Percentiles rank a stretch among this genome's conserved stretches.
phyloP scores from a whole-genome alignment of 306 rosid species.

The Vigna nakashimae region DNA sequence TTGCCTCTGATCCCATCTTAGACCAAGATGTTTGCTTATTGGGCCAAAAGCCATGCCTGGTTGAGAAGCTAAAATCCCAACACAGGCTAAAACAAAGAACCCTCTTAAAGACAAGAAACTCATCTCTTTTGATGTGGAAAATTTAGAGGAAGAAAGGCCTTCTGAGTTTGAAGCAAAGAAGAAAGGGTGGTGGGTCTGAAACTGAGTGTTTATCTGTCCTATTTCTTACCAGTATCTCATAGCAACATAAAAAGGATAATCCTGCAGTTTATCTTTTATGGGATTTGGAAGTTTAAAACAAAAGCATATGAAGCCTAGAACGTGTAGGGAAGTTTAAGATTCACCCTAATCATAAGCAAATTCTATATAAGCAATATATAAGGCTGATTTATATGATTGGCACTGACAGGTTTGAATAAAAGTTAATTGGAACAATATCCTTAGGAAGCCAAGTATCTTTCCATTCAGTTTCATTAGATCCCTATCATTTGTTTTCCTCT shows the following conservation, averaged over 20 bases:
- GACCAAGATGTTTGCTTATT: slow-evolving; percentile 73
- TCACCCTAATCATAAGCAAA: slow-evolving; percentile 83
- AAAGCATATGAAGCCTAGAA: slow-evolving; percentile 51
- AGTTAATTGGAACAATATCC: slow-evolving; percentile 77
- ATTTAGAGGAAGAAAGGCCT: slow-evolving; percentile 43
- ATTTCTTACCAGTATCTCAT: slow-evolving; percentile 47
- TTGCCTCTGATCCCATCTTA: slow-evolving; percentile 57
- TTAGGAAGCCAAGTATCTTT: slow-evolving; percentile 96
- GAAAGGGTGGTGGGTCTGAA: slow-evolving; percentile 35
- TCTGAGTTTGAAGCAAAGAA: slow-evolving; percentile 37
- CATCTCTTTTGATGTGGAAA: slow-evolving; percentile 49
- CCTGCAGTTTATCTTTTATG: no score
- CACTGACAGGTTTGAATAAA: slow-evolving; percentile 87
- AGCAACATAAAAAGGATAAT: neutral
- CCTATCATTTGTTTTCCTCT: slow-evolving; percentile 64
- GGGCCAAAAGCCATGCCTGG: slow-evolving; percentile 62
- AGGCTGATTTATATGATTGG: slow-evolving; percentile 72
- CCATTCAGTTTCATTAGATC: slow-evolving; percentile 55
- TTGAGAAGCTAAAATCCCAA: slow-evolving; percentile 71
- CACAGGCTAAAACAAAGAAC: slow-evolving; percentile 57
- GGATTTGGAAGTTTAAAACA: no score
- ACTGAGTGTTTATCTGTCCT: neutral
- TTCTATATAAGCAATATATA: slow-evolving; percentile 77
- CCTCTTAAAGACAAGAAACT: slow-evolving; percentile 58
- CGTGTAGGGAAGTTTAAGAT: slow-evolving; percentile 73